Evolutionary conservation across 2,329 filamentous ascomycete species (phyloP).

Genomic region (Colletotrichum orchidophilum): DNA sequence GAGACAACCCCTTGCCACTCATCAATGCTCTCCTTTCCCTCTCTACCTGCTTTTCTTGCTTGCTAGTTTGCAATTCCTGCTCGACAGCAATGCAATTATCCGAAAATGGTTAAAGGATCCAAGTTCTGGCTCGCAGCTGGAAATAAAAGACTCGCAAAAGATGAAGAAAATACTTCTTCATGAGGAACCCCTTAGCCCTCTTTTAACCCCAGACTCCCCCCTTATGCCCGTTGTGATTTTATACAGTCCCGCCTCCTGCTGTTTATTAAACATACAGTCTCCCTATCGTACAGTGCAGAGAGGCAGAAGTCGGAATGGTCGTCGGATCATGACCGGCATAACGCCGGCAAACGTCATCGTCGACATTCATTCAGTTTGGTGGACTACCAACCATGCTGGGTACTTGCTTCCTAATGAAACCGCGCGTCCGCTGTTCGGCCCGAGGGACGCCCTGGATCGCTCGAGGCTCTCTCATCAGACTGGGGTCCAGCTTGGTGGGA

Average conservation of each 20-base stretch:
- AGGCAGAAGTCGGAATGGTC: constrained; percentile 26
- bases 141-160: constrained; percentile 10
- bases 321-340: constrained; percentile 26
- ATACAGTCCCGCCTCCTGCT: constrained; percentile 31
- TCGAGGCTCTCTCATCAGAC: constrained; percentile 90
- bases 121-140: constrained; percentile 25
- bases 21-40: constrained; percentile 9
- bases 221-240: constrained; percentile 26
- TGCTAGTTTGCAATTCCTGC: constrained; percentile 22
- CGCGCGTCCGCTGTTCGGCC: constrained; percentile 60
- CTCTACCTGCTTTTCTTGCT: constrained; percentile 18
- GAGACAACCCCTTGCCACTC: background rate
- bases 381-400: constrained; percentile 56
- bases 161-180: constrained; percentile 13
- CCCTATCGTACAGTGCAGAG: constrained; percentile 25
- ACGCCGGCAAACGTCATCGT: constrained; percentile 8
- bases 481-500: constrained; percentile 84
- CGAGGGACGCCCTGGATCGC: constrained; percentile 88
- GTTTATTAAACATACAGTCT: constrained; percentile 33
- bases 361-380: constrained; percentile 36
- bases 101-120: constrained; percentile 28
- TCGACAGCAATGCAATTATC: constrained; percentile 31
- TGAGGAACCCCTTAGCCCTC: constrained; percentile 26
- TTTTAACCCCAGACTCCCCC: constrained; percentile 30
- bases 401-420: constrained; percentile 66